Conservation (phyloP, 257 asterid genomes). For the Verbascum thapsus region DNA sequence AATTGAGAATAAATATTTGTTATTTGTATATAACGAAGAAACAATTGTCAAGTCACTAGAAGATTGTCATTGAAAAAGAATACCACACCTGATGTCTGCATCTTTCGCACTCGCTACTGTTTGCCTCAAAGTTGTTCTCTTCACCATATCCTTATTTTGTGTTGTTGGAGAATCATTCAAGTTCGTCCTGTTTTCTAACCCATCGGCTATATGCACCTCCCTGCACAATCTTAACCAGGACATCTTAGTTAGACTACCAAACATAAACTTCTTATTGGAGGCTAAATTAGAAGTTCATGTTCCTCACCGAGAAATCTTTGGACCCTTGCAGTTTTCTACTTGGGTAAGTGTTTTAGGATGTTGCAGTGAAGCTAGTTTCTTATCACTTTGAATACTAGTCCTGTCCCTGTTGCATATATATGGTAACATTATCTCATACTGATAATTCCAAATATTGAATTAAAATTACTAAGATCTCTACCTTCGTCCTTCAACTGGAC, state of each 20-base stretch:
- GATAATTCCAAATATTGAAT: slow-evolving; percentile 21
- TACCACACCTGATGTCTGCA: slow-evolving; percentile 51
- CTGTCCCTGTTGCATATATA: slow-evolving; percentile 40
- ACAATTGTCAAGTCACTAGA: slow-evolving; percentile 18
- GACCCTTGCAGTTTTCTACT: slow-evolving; percentile 31
- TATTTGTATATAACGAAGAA: slow-evolving; percentile 4
- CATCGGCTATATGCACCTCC: slow-evolving; percentile 28
- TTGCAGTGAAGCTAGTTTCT: slow-evolving; percentile 40
- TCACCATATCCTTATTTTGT: slow-evolving; percentile 29
- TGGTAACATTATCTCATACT: slow-evolving; percentile 19
- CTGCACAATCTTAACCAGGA: slow-evolving; percentile 34
- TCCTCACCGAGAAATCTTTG: slow-evolving; percentile 43
- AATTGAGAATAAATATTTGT: slow-evolving; percentile 5
- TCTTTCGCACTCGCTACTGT: too few species aligned
- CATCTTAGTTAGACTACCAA: slow-evolving; percentile 28
- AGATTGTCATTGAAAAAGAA: slow-evolving; percentile 25
- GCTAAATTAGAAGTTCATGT: too few species aligned
- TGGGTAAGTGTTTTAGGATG: slow-evolving; percentile 44
- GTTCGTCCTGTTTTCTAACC: slow-evolving; percentile 26
- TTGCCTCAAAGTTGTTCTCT: slow-evolving; percentile 36
- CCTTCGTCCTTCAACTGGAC: slow-evolving; percentile 46
- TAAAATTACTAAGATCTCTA: slow-evolving; percentile 27
- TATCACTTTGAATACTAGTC: slow-evolving; percentile 37
- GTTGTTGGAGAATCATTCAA: slow-evolving; percentile 29
- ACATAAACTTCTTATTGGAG: too few species aligned